Conservation (phyloP, 2,329 filamentous ascomycete genomes). For the Tolypocladium pustulatum region DNA sequence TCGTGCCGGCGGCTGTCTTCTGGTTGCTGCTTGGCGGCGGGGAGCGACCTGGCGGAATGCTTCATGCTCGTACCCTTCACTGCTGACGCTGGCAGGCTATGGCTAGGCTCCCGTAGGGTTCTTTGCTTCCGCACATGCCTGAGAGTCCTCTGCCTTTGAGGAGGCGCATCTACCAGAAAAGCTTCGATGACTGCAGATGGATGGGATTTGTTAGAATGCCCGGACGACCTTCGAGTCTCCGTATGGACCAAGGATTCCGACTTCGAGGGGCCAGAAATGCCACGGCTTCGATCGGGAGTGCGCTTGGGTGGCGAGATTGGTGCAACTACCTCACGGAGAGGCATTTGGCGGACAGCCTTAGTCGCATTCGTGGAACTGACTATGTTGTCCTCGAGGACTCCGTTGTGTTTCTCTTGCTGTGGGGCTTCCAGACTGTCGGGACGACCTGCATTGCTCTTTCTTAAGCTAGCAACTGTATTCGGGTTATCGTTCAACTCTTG, state of each 20-base stretch:
- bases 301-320: constrained; percentile 22
- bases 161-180: constrained; percentile 38
- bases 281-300: constrained; percentile 7
- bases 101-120: constrained; percentile 34
- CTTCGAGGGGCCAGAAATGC: constrained; percentile 19
- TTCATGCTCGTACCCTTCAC: constrained; percentile 6
- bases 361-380: constrained; percentile 41
- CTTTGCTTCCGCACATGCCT: constrained; percentile 50
- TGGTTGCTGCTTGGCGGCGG: constrained; percentile 12
- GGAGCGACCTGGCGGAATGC: constrained; percentile 15
- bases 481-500: constrained; percentile 46
- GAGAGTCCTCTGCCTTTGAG: constrained; percentile 41
- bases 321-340: constrained; percentile 31
- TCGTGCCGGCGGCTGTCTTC: constrained; percentile 24
- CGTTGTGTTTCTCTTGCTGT: constrained; percentile 4
- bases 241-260: constrained; percentile 28
- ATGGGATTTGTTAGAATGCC: constrained; percentile 42
- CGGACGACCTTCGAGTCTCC: constrained; percentile 40
- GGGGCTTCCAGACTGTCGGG: not conserved
- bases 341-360: constrained; percentile 35
- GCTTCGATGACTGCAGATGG: constrained; percentile 49
- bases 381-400: constrained; percentile 34
- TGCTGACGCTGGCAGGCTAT: constrained; percentile 5
- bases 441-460: constrained; percentile 27
- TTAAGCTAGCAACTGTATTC: constrained; percentile 42